These are phyloP conservation scores for Lachancea quebecensis DNA, from an alignment of 805 yeast genomes.

Conservation along the genomic window DNA sequence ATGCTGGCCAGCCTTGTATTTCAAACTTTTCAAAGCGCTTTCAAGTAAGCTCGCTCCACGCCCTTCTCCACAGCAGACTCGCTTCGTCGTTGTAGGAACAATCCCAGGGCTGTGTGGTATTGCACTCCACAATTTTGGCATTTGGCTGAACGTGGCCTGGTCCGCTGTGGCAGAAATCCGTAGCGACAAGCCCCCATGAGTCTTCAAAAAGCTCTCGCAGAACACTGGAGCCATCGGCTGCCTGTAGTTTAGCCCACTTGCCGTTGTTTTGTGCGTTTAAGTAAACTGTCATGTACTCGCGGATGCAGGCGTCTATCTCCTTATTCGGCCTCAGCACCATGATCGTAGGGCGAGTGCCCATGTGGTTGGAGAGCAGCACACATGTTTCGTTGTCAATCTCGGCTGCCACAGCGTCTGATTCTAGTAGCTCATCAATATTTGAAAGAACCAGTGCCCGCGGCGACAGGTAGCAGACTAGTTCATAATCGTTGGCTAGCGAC, in stretches of 20 bases:
- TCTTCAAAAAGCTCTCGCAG: slow-evolving; percentile 26
- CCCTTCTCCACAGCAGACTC: slow-evolving; percentile 2
- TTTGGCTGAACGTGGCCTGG: slow-evolving; percentile 1
- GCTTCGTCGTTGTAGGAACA: background rate
- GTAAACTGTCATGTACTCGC: slow-evolving; percentile 29
- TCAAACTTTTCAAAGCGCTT: background rate
- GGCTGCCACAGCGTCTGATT: slow-evolving; percentile 18
- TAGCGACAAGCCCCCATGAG: slow-evolving; percentile 23
- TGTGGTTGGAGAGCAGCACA: slow-evolving; percentile 25
- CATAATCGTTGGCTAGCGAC: slow-evolving; percentile 17
- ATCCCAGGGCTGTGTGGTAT: slow-evolving; percentile 4
- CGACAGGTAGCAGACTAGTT: slow-evolving; percentile 28
- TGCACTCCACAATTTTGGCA: slow-evolving; percentile 2
- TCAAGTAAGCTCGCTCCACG: background rate
- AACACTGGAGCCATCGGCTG: slow-evolving; percentile 16
- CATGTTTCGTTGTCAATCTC: slow-evolving; percentile 33
- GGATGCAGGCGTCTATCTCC: slow-evolving; percentile 29
- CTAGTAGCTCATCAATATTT: slow-evolving; percentile 28
- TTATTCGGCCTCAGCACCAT: slow-evolving; percentile 24
- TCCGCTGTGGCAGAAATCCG: slow-evolving; percentile 7
- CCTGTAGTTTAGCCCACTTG: slow-evolving; percentile 13
- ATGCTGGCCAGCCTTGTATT: background rate
- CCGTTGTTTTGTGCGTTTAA: slow-evolving; percentile 14
- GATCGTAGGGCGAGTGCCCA: slow-evolving; percentile 6
- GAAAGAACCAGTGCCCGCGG: slow-evolving; percentile 25